A percentile compares a stretch with the other conserved stretches of the same genome.
phyloP scores from a whole-genome alignment of 805 yeast species.

The Dipodascopsis tothii region DNA sequence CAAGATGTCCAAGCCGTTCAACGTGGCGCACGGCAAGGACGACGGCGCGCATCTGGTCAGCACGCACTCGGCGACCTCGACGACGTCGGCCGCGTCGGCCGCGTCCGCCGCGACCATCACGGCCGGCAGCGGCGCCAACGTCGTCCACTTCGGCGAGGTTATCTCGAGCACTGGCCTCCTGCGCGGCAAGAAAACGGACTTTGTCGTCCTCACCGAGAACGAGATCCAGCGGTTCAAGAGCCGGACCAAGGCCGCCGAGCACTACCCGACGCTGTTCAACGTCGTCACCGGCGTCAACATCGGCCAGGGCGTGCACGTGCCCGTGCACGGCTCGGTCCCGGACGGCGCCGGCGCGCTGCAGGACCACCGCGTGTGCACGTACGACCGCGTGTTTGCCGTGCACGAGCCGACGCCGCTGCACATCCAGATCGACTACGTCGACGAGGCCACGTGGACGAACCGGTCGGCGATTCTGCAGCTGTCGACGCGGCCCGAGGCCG shows the following conservation, averaged over 20 bases:
- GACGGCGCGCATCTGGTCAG: too few relatives aligned
- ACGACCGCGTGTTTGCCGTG: constrained; percentile 3
- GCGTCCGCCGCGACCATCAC: neutral
- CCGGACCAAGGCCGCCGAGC: constrained; percentile 18
- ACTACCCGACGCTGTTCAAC: neutral
- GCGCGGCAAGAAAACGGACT: constrained; percentile 24
- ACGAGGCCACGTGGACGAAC: constrained; percentile 3
- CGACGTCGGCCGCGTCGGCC: too few relatives aligned
- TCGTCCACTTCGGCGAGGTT: constrained; percentile 20
- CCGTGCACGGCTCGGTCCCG: too few relatives aligned
- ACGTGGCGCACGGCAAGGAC: neutral
- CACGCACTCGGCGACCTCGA: too few relatives aligned
- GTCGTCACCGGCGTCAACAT: too few relatives aligned
- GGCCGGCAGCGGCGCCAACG: neutral
- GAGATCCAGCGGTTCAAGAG: constrained; percentile 23
- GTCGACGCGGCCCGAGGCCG: constrained; percentile 14
- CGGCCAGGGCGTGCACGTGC: too few relatives aligned
- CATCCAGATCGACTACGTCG: constrained; percentile 13
- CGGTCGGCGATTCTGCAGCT: constrained; percentile 17
- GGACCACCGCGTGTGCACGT: neutral
- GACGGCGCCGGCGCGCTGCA: too few relatives aligned
- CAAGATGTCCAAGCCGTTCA: neutral
- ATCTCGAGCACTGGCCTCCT: constrained; percentile 20
- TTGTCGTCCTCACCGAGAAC: constrained; percentile 20
- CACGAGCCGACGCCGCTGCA: constrained; percentile 9